Base-by-base conservation (phyloP, 1,284 basidiomycete species). In the Microbotryomycetes sp. region DNA sequence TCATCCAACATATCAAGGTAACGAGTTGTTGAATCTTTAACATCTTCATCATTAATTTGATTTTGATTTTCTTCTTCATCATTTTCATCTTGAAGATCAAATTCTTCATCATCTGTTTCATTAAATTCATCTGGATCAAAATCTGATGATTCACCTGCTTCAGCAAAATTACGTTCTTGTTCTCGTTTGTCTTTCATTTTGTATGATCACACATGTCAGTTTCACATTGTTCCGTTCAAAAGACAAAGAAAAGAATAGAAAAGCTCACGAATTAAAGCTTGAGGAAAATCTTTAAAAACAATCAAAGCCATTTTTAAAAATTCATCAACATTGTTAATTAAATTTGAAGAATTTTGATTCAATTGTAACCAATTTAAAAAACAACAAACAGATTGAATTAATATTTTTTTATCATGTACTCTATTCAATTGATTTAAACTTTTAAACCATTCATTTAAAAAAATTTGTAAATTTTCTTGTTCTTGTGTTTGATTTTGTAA, bases 341-440 rank as follows among this genome's bases (percentile, higher is more conserved):
- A 25, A 3, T 60, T 61, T 28, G 59, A 59, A 0, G 48, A 56
- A 0, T 42, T 47, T n/a, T 58, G 60, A 6, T 48, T 48, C 2
- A 49, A 47, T 19, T 57, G 63, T 47, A 81, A 82, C 87, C 87
- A 91, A 12, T 85, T 87, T 16, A 92, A 78, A 60, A 90, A 74
- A 46, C 84, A 83, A 66, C 84, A 88, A 63, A 93, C 77, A 9
- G 89, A 84, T 62, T 88, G 75, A 55, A 92, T 82, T 64, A 83
- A 84, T 60, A 94, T 79, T 76, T 89, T 92, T 81, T 91, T 91
- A 76, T 93, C 90, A 74, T 94, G 89, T 45, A 93, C 89, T n/a
- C 89, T 82, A 3, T 87, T 87, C 49, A 92, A 80, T 54, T 80
- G 81, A 30, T 80, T 78, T 25, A 84, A 79, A 53, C 78, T 77